These are phyloP conservation scores for Torrubiella hemipterigena DNA, from an alignment of 2,329 filamentous ascomycete species.

Conservation along the genomic window DNA sequence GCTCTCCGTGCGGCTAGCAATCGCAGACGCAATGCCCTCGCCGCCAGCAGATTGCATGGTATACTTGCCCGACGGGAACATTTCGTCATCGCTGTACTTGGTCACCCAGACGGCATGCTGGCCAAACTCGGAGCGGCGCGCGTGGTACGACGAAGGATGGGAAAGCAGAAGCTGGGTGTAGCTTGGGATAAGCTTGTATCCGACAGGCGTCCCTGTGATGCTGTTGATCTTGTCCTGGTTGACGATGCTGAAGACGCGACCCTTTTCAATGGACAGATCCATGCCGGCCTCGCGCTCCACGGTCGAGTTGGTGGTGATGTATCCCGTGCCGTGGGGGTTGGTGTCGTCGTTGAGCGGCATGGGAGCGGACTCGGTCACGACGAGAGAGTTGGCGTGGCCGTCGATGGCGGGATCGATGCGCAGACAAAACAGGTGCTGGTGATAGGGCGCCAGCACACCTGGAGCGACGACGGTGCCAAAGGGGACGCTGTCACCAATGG, in stretches of 20 bases:
- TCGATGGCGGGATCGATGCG: slow-evolving; percentile 55
- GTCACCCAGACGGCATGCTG: slow-evolving; percentile 33
- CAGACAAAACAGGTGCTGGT: slow-evolving; percentile 56
- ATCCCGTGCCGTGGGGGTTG: slow-evolving; percentile 42
- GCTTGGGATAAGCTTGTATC: slow-evolving; percentile 30
- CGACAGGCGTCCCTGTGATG: slow-evolving; percentile 29
- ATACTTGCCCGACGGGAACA: slow-evolving; percentile 28
- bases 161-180: slow-evolving; percentile 34
- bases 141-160: slow-evolving; percentile 24
- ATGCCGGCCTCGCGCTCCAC: slow-evolving; percentile 31
- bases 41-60: slow-evolving; percentile 34
- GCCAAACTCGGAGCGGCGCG: slow-evolving; percentile 28
- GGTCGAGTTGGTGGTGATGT: slow-evolving; percentile 26
- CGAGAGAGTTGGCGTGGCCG: slow-evolving; percentile 42
- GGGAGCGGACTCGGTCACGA: slow-evolving; percentile 22
- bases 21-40: slow-evolving; percentile 21
- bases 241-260: slow-evolving; percentile 35
- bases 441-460: slow-evolving; percentile 51
- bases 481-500: slow-evolving; percentile 35
- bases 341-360: slow-evolving; percentile 27
- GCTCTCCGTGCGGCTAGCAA: slow-evolving; percentile 9
- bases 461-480: slow-evolving; percentile 51
- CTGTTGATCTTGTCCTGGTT: slow-evolving; percentile 30
- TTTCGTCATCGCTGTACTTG: slow-evolving; percentile 27
- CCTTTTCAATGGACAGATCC: slow-evolving; percentile 36